A percentile compares a stretch with the other conserved stretches of the same genome.
Conservation (phyloP, 1,284 basidiomycete species). For the Porodaedalea pini region DNA sequence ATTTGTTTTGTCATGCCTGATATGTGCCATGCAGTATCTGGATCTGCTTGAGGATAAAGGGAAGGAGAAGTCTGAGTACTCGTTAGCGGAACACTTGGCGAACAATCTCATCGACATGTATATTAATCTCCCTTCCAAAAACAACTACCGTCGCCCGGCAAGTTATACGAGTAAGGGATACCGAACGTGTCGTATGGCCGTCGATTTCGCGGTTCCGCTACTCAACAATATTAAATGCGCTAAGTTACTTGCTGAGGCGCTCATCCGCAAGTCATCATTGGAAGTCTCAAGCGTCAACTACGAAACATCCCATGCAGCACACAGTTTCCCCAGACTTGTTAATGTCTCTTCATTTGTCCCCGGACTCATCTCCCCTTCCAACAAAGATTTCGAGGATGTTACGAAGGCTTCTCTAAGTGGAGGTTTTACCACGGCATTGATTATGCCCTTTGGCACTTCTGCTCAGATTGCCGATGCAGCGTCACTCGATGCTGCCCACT, state of each 20-base stretch:
- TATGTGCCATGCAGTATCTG: conserved; percentile 66
- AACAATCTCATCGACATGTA: conserved; percentile 98
- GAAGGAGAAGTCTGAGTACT: conserved; percentile 93
- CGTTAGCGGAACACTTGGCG: conserved; percentile 89
- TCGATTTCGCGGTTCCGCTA: conserved; percentile 95
- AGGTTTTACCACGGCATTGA: conserved; percentile 82
- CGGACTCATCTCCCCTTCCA: conserved; percentile 54
- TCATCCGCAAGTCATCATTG: conserved; percentile 84
- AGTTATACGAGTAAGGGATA: conserved; percentile 98
- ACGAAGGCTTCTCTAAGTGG: conserved; percentile 81
- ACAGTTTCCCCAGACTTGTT: conserved; percentile 90
- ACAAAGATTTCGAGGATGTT: conserved; percentile 63
- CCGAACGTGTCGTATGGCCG: conserved; percentile 96
- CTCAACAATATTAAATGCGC: conserved; percentile 99
- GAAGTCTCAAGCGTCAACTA: conserved; percentile 90
- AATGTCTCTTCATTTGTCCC: conserved; percentile 91
- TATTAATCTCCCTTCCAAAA: conserved; percentile 98
- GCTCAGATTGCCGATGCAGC: conserved; percentile 63
- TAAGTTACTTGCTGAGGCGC: conserved; percentile 93
- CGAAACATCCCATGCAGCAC: conserved; percentile 91
- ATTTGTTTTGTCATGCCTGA: conserved; percentile 51
- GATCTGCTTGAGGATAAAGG: conserved; percentile 93
- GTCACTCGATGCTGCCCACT: conserved; percentile 67
- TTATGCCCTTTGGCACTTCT: conserved; percentile 70
- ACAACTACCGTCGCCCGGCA: conserved; percentile 95